Percentiles rank a stretch among this genome's conserved stretches.
Evolutionary conservation across 78 protist species (phyloP).

Genomic region (Dictyostelium intermedium): DNA sequence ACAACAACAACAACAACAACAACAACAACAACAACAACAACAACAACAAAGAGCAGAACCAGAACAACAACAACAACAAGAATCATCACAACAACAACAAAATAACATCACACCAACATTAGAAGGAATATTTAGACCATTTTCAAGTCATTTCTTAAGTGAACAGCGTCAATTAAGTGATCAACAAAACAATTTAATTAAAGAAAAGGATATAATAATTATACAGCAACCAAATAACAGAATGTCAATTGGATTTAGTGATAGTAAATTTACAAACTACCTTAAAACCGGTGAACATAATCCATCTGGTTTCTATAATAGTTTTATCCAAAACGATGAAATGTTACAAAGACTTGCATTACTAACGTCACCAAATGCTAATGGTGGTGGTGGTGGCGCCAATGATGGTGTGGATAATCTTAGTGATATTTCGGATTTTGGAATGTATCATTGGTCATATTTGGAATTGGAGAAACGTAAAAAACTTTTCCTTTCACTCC

Average conservation of each 20-base stretch:
- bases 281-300: constrained; percentile 16
- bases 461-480: constrained; percentile 4
- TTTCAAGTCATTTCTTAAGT: neutral
- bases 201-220: constrained; percentile 2
- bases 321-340: neutral
- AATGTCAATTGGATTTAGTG: neutral
- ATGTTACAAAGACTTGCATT: neutral
- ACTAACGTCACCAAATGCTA: neutral
- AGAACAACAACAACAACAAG: neutral
- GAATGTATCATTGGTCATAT: neutral
- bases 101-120: neutral
- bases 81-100: neutral
- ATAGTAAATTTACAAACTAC: neutral
- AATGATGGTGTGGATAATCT: neutral
- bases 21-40: neutral
- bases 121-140: neutral
- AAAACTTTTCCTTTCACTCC: neutral
- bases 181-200: constrained; percentile 18
- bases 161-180: neutral
- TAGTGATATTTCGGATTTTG: neutral
- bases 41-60: neutral
- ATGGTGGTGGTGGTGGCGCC: neutral
- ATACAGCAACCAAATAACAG: constrained; percentile 19
- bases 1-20: neutral
- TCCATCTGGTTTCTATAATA: neutral